A percentile compares a stretch with the other conserved stretches of the same genome.
These are phyloP conservation scores for Orychophragmus violaceus DNA, from an alignment of 345 rosid genomes.

Conservation along the genomic window DNA sequence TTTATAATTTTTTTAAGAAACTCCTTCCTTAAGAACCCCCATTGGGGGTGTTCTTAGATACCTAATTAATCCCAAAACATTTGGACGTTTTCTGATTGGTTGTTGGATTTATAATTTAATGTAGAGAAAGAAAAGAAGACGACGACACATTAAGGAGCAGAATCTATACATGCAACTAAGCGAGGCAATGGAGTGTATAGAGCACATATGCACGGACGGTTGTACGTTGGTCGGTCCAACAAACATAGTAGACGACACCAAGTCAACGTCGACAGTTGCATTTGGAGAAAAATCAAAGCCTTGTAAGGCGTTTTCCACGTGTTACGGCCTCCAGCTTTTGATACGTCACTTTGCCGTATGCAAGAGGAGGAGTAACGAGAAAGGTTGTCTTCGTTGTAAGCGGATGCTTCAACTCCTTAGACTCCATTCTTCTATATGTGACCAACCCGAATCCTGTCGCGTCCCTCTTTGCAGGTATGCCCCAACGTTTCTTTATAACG, in stretches of 20 bases:
- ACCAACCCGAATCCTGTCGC: conserved; percentile 50
- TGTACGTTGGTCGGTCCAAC: conserved; percentile 68
- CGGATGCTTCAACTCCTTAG: conserved; percentile 85
- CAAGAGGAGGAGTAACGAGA: conserved; percentile 44
- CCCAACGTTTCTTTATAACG: not conserved
- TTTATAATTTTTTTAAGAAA: too few species aligned
- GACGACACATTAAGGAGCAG: conserved; percentile 47
- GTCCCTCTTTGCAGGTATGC: conserved; percentile 66
- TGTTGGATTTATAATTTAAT: not conserved
- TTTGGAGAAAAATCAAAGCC: conserved; percentile 29
- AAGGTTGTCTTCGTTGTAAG: conserved; percentile 66
- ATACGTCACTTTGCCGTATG: conserved; percentile 70
- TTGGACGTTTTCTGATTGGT: not conserved
- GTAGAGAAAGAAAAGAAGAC: conserved; percentile 70
- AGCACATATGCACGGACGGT: conserved; percentile 85
- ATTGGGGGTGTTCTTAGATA: not conserved
- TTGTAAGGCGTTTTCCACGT: conserved; percentile 51
- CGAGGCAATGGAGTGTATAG: conserved; percentile 84
- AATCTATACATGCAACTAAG: conserved; percentile 52
- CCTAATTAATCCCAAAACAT: not conserved
- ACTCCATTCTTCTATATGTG: conserved; percentile 74
- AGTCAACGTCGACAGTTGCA: not conserved
- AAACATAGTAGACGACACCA: conserved; percentile 30
- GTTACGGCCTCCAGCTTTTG: conserved; percentile 67
- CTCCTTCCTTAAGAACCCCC: too few species aligned